These are phyloP conservation scores for Elsinoe australis DNA, from an alignment of 2,329 filamentous ascomycete genomes.

Conservation along the genomic window DNA sequence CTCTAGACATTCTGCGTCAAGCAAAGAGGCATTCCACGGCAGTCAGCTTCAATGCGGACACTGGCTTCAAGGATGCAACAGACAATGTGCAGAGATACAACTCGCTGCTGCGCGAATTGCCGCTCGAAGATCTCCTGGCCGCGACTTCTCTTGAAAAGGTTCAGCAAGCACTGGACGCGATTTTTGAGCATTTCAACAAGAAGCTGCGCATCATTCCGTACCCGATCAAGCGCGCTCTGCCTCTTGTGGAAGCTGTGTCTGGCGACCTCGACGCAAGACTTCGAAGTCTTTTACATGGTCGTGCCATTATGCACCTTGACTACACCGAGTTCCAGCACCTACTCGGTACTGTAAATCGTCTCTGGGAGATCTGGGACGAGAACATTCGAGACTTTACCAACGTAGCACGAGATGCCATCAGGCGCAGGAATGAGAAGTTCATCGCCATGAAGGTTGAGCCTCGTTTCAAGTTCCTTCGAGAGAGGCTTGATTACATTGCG, in stretches of 20 bases:
- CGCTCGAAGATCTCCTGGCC: conserved; percentile 86
- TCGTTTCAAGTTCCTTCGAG: conserved; percentile 80
- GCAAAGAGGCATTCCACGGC: conserved; percentile 97
- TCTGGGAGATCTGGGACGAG: conserved; percentile 92
- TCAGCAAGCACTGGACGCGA: conserved; percentile 77
- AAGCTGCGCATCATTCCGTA: conserved; percentile 96
- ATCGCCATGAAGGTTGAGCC: conserved; percentile 95
- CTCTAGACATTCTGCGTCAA: conserved; percentile 89
- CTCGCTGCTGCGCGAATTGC: conserved; percentile 96
- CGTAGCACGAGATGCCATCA: conserved; percentile 87
- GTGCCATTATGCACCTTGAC: conserved; percentile 81
- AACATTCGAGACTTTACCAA: conserved; percentile 97
- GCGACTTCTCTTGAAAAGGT: conserved; percentile 84
- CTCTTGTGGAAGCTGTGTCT: conserved; percentile 94
- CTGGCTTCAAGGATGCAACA: conserved; percentile 88
- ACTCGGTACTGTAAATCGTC: conserved; percentile 73
- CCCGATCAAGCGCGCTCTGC: conserved; percentile 80
- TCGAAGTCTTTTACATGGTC: conserved; percentile 76
- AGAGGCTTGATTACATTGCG: conserved; percentile 83
- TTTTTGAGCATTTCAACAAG: conserved; percentile 94
- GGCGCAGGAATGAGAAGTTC: conserved; percentile 92
- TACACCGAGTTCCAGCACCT: conserved; percentile 82
- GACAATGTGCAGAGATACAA: conserved; percentile 98
- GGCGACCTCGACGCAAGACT: conserved; percentile 81
- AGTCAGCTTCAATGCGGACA: conserved; percentile 93